Evolutionary conservation across 306 rosid species (phyloP).

Genomic region (Inga laurina): DNA sequence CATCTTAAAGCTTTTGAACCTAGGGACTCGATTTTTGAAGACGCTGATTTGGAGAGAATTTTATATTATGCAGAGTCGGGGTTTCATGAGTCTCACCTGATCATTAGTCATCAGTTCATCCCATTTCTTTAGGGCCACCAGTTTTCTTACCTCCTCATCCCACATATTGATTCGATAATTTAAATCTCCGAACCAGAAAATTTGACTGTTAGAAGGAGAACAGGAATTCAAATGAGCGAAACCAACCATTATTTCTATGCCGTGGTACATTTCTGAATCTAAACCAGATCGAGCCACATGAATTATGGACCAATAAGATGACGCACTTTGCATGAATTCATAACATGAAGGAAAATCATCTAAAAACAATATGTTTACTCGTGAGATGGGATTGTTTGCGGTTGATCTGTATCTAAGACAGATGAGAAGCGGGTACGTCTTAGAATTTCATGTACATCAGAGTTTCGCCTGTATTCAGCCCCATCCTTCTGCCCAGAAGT

Average conservation of each 20-base stretch:
- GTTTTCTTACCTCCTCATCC: constrained; percentile 65
- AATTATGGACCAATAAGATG: not conserved
- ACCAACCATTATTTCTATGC: not conserved
- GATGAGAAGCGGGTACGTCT: constrained; percentile 78
- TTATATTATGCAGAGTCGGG: not conserved
- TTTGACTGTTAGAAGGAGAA: constrained; percentile 58
- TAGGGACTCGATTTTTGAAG: not conserved
- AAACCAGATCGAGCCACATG: not conserved
- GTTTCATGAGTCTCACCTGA: constrained; percentile 63
- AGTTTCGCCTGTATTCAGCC: constrained; percentile 75
- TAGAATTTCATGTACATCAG: constrained; percentile 80
- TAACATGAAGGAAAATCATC: not conserved
- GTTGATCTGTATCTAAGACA: constrained; percentile 71
- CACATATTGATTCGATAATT: constrained; percentile 80
- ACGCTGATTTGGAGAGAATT: not conserved
- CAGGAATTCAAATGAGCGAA: not conserved
- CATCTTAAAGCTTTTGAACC: not conserved
- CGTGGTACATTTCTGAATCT: not conserved
- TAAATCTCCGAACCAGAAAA: constrained; percentile 96
- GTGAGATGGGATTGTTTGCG: constrained; percentile 80
- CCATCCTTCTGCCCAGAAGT: constrained; percentile 97
- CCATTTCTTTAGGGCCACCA: constrained; percentile 66
- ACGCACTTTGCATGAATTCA: not conserved
- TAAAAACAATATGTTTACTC: constrained; percentile 56
- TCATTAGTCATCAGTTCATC: constrained; percentile 69